A percentile compares a stretch with the other conserved stretches of the same genome.
Conservation (phyloP, 2,329 filamentous ascomycete genomes). For the Talaromyces sp. region DNA sequence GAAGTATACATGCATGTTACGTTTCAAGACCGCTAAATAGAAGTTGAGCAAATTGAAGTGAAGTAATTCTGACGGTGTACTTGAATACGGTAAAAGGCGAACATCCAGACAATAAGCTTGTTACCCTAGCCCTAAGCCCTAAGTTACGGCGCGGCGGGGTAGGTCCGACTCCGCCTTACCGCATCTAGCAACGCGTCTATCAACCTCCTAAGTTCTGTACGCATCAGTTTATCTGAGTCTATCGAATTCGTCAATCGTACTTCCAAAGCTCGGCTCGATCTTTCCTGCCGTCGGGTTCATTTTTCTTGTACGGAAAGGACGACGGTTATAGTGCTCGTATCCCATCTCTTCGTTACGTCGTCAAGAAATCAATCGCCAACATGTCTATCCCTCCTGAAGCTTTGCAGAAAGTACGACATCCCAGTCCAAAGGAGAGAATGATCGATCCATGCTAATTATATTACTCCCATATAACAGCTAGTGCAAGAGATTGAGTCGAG, state of each 20-base stretch:
- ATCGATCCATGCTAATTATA: background rate
- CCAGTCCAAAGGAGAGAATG: background rate
- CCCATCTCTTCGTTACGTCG: too few species aligned
- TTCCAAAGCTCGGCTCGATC: background rate
- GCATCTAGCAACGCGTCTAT: background rate
- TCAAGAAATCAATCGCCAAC: constrained; percentile 22
- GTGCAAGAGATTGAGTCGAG: constrained; percentile 92
- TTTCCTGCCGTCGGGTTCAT: background rate
- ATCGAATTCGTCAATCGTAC: background rate
- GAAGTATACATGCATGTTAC: background rate
- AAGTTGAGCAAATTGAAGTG: too few species aligned
- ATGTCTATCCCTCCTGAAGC: constrained; percentile 96
- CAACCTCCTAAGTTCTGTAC: too few species aligned
- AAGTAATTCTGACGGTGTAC: too few species aligned
- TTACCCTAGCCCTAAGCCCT: constrained; percentile 16
- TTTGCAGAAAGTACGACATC: constrained; percentile 69
- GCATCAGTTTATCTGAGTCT: background rate
- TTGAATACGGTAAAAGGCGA: background rate
- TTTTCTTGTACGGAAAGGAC: background rate
- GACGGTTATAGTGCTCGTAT: background rate
- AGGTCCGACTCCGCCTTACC: background rate
- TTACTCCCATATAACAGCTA: constrained; percentile 51
- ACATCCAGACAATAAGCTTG: background rate
- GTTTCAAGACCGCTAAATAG: background rate
- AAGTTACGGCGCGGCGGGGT: constrained; percentile 6